Percentiles rank a stretch among this genome's conserved stretches.
phyloP scores from a whole-genome alignment of 2,329 filamentous ascomycete genomes.

The Alternaria triticimaculans region DNA sequence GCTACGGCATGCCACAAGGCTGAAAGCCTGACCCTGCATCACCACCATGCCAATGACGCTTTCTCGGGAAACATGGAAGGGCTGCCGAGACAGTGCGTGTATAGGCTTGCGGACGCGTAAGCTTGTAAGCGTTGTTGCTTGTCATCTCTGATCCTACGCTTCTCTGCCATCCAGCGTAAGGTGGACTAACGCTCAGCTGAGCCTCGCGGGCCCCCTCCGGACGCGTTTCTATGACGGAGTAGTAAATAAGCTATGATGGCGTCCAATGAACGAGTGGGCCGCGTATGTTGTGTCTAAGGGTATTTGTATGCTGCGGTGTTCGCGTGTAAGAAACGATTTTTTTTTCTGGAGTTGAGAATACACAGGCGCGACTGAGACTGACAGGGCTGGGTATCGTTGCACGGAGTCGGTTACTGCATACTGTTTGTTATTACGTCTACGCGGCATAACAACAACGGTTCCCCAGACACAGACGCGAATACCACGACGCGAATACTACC shows the following conservation, averaged over 20 bases:
- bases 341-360: neutral
- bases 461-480: neutral
- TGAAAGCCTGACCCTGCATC: constrained; percentile 19
- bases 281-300: constrained; percentile 9
- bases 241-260: neutral
- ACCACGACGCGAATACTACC: neutral
- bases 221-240: constrained; percentile 1
- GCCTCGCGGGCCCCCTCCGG: constrained; percentile 24
- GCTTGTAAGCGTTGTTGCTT: constrained; percentile 10
- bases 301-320: constrained; percentile 15
- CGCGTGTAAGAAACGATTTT: constrained; percentile 59
- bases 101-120: constrained; percentile 20
- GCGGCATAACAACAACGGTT: neutral
- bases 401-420: neutral
- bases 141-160: neutral
- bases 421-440: neutral
- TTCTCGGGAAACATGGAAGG: neutral
- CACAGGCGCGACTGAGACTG: neutral
- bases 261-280: constrained; percentile 11
- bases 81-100: constrained; percentile 8
- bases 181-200: constrained; percentile 5
- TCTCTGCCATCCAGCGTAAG: neutral
- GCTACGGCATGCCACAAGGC: constrained; percentile 7
- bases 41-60: constrained; percentile 13
- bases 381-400: neutral